Evolutionary conservation across 257 asterid genomes (phyloP).

Genomic region (Osmanthus fragrans): DNA sequence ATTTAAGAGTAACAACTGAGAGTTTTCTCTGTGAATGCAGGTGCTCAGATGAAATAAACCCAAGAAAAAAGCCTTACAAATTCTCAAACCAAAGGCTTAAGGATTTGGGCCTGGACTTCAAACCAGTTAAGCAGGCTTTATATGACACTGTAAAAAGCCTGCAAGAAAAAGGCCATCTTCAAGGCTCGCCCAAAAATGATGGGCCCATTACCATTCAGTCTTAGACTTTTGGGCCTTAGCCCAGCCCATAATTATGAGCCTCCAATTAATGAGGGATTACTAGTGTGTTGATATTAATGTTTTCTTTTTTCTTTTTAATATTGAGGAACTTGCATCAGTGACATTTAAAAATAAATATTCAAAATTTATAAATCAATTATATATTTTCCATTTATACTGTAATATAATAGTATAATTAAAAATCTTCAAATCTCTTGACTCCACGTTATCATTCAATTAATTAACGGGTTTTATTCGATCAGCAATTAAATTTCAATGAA

Average conservation of each 20-base stretch:
- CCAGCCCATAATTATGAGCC: neutral
- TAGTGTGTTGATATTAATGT: neutral
- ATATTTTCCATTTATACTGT: too few species aligned
- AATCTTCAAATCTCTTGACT: too few species aligned
- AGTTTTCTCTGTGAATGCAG: conserved; percentile 39
- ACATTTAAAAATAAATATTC: too few species aligned
- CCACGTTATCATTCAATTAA: too few species aligned
- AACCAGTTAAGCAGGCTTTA: conserved; percentile 66
- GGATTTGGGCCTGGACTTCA: conserved; percentile 78
- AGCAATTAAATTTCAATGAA: too few species aligned
- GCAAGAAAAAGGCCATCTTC: conserved; percentile 80
- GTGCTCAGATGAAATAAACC: conserved; percentile 77
- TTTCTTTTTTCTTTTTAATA: too few species aligned
- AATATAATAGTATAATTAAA: too few species aligned
- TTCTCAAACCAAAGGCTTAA: conserved; percentile 82
- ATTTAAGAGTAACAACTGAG: neutral
- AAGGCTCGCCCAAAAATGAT: conserved; percentile 50
- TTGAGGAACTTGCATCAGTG: too few species aligned
- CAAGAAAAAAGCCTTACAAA: conserved; percentile 72
- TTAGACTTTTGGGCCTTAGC: conserved; percentile 10
- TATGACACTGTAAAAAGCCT: conserved; percentile 83
- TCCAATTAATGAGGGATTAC: neutral
- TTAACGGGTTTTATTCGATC: too few species aligned
- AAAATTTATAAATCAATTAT: too few species aligned
- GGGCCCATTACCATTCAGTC: conserved; percentile 47